Percentiles rank a stretch among this genome's conserved stretches.
Conservation (phyloP, 345 rosid species). For the Hypericum androsaemum region DNA sequence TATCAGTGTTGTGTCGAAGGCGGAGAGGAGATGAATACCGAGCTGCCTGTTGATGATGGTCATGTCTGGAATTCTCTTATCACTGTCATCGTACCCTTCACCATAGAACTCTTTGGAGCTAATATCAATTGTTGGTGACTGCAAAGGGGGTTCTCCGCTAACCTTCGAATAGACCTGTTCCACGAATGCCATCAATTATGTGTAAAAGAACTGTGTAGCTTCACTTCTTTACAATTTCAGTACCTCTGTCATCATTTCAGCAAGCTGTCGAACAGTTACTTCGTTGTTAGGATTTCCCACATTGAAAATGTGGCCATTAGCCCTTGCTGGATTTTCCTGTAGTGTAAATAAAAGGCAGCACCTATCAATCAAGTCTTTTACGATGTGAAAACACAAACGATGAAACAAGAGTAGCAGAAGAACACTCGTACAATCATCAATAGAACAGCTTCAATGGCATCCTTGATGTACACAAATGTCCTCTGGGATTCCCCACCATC, state of each 20-base stretch:
- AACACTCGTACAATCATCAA: slow-evolving; percentile 67
- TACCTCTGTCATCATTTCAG: slow-evolving; percentile 97
- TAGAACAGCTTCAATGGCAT: slow-evolving; percentile 92
- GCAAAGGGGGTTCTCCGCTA: slow-evolving; percentile 53
- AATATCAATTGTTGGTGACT: slow-evolving; percentile 67
- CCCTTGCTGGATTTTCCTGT: slow-evolving; percentile 91
- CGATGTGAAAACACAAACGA: background rate
- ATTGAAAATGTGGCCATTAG: slow-evolving; percentile 87
- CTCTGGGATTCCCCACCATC: slow-evolving; percentile 96
- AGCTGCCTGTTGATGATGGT: slow-evolving; percentile 85
- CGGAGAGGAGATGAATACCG: slow-evolving; percentile 29
- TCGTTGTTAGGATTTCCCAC: slow-evolving; percentile 98
- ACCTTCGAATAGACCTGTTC: slow-evolving; percentile 71
- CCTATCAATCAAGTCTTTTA: background rate
- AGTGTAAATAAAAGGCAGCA: slow-evolving; percentile 2
- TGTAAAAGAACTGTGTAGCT: no score
- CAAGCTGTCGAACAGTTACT: slow-evolving; percentile 93
- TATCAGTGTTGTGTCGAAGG: background rate
- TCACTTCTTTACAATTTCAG: no score
- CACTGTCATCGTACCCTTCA: slow-evolving; percentile 91
- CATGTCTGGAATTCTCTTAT: slow-evolving; percentile 98
- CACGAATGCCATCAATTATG: background rate
- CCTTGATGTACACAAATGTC: slow-evolving; percentile 85
- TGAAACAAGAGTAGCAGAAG: background rate
- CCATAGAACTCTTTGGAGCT: slow-evolving; percentile 93